Evolutionary conservation across 306 rosid species (phyloP), one percentile per base, ranked within the genome.

Genomic region (Cucurbita moschata): DNA sequence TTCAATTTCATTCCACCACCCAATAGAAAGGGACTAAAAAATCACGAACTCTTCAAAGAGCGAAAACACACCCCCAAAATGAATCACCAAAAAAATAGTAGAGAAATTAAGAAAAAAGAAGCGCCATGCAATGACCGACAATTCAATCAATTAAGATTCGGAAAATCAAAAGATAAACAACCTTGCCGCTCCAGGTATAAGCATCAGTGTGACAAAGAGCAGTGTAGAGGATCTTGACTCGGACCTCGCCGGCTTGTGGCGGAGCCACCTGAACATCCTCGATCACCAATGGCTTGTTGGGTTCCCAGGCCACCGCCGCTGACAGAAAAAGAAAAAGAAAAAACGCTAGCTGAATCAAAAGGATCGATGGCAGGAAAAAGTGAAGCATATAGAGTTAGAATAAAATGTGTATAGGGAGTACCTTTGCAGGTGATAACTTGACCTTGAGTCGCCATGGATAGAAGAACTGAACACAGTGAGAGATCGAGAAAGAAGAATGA

Each of bases 221-320:
- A 23, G 96, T 82, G 82, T 73, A 93, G 73, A 88, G 88, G 79
- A 93, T 87, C 82, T 88, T 79, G 84, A 93, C 42, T 51, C 94
- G 88, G 74, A 93, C 97, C 85, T 93, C 98, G 1, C 97, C 94
- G 46, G 88, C 78, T 65, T 86, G 97, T 37, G 97, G 97, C 35
- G 92, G 98, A 79, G 90, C 96, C 68, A 94, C 98, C 78, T 94
- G 84, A 59, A 94, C 94, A 63, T 94, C 97, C 77, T 90, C 90
- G 53, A 94, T 86, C 39, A 75, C 81, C 83, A 94, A 76, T 30
- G 98, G 92, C 75, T 90, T 94, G 60, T 87, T 88, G 85, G 98
- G 90, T 89, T 90, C 98, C 96, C 92, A 93, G 84, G 96, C 96
- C 96, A 93, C 97, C 87, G 94, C 96, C 42, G 94, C 97, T 92